phyloP scores from a whole-genome alignment of 306 rosid species.

The Quercus variabilis region DNA sequence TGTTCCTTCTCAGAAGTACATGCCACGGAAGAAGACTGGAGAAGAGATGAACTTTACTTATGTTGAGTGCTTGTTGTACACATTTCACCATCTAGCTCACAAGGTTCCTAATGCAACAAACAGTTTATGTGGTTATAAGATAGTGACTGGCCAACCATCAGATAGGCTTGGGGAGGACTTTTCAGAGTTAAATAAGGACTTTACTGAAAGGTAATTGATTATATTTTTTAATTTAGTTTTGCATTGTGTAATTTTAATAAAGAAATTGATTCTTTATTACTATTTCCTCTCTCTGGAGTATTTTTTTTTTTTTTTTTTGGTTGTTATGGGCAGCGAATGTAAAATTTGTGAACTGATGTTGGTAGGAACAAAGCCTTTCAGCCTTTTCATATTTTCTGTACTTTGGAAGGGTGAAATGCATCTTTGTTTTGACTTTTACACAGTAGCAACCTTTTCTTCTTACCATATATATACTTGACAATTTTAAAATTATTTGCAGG shows the following conservation, averaged over 20 bases:
- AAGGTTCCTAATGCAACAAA: conserved; percentile 99
- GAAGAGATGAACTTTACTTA: conserved; percentile 92
- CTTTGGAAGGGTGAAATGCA: neutral
- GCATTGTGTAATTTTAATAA: neutral
- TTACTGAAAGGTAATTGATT: conserved; percentile 71
- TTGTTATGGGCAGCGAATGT: neutral
- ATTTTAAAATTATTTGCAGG: conserved; percentile 35
- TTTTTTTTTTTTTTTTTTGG: neutral
- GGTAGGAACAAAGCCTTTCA: neutral
- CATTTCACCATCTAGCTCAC: conserved; percentile 95
- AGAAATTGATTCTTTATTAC: neutral
- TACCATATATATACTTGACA: neutral
- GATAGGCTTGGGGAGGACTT: conserved; percentile 99
- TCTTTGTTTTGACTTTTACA: neutral
- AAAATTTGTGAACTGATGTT: neutral
- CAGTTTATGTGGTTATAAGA: conserved; percentile 94
- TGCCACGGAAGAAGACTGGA: conserved; percentile 89
- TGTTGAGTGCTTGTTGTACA: conserved; percentile 88
- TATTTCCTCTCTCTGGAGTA: neutral
- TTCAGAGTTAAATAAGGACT: conserved; percentile 66
- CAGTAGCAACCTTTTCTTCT: too few relatives aligned
- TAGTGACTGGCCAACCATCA: conserved; percentile 98
- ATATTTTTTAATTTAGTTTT: neutral
- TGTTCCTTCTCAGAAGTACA: conserved; percentile 62
- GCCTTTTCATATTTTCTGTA: neutral